These are phyloP conservation scores for Pythium coloratum DNA, from an alignment of 352 stramenopile genomes.

Conservation along the genomic window DNA sequence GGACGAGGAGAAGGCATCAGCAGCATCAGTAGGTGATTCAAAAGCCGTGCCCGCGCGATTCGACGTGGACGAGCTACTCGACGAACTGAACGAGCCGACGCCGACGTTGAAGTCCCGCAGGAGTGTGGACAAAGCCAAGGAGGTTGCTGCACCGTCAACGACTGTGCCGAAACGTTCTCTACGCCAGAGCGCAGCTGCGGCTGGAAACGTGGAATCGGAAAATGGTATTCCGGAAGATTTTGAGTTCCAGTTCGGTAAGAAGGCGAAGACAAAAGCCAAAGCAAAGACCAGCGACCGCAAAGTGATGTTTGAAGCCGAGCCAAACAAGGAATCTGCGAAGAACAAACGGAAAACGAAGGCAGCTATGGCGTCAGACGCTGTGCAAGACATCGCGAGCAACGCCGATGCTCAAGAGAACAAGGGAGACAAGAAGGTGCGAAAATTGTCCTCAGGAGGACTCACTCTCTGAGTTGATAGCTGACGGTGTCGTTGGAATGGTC, in stretches of 20 bases:
- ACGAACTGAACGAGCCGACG: constrained; percentile 28
- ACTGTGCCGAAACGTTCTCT: constrained; percentile 6
- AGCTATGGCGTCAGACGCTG: neutral
- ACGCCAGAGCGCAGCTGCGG: neutral
- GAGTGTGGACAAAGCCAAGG: constrained; percentile 32
- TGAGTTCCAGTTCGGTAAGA: constrained; percentile 38
- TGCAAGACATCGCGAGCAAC: neutral
- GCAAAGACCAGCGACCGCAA: constrained; percentile 24
- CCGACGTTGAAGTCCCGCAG: constrained; percentile 20
- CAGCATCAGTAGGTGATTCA: neutral
- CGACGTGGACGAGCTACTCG: constrained; percentile 34
- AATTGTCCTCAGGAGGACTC: neutral
- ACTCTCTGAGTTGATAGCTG: neutral
- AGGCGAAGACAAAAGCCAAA: constrained; percentile 16
- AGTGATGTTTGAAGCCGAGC: constrained; percentile 27
- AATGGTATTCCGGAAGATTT: constrained; percentile 32
- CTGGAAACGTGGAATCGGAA: neutral
- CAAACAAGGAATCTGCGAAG: constrained; percentile 7
- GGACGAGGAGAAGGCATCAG: neutral
- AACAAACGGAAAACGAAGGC: constrained; percentile 5
- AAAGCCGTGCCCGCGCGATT: constrained; percentile 23
- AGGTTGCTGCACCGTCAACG: constrained; percentile 55
- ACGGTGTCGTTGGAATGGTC: neutral
- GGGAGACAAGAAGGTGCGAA: neutral
- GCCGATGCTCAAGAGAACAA: neutral